Percentiles rank a stretch among this genome's conserved stretches.
These are phyloP conservation scores for Thuja plicata DNA, from an alignment of 83 land plant genomes.

Conservation along the genomic window DNA sequence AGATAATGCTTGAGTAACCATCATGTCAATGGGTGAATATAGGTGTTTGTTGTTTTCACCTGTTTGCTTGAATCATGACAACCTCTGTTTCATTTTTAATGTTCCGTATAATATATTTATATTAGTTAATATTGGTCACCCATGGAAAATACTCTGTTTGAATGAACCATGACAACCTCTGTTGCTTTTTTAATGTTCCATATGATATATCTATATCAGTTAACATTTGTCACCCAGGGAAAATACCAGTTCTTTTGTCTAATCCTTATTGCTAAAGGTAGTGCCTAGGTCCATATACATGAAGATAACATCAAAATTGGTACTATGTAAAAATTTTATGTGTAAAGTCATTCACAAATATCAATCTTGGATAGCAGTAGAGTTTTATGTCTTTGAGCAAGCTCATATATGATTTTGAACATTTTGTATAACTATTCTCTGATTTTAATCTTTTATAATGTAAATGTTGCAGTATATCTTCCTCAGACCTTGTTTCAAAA, in stretches of 20 bases:
- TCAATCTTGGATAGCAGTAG: not conserved
- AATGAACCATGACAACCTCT: not conserved
- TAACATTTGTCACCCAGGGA: not conserved
- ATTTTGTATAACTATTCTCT: not conserved
- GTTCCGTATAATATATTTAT: not conserved
- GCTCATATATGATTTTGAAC: not conserved
- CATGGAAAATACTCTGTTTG: not conserved
- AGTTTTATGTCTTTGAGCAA: not conserved
- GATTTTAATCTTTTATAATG: not conserved
- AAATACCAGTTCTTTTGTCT: not conserved
- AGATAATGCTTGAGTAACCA: not conserved
- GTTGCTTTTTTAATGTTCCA: not conserved
- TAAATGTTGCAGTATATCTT: conserved; percentile 68
- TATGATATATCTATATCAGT: not conserved
- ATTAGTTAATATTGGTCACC: not conserved
- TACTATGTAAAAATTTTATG: not conserved
- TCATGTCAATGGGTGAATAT: not conserved
- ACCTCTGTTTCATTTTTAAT: not conserved
- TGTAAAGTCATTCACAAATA: not conserved
- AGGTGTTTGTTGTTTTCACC: not conserved
- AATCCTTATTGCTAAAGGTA: not conserved
- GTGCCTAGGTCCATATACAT: not conserved
- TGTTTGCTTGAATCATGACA: not conserved
- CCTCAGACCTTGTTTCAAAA: conserved; percentile 94
- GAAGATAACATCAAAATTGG: not conserved